Base-by-base conservation (phyloP, 2,329 filamentous ascomycete genomes). In the Dryadomyces quercus-mongolicae region DNA sequence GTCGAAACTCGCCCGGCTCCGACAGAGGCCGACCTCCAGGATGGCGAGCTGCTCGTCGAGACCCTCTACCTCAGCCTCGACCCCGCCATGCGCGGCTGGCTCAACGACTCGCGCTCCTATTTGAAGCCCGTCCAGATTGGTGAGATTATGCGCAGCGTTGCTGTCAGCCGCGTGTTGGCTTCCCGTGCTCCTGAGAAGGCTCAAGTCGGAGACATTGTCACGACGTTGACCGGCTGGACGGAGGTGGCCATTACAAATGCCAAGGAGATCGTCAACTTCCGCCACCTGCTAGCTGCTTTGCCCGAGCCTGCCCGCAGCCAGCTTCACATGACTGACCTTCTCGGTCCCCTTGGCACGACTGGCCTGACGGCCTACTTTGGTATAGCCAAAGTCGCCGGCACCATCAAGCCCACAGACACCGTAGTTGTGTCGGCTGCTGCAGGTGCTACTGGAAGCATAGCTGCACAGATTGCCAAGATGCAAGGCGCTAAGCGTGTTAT, bases 311-410 rank as follows among this genome's bases (percentile, higher is more conserved):
- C 52, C 25, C 50, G 49, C 49, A 16, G 16, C 47, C 20, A 34
- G 36, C 54, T 65, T 9, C 80, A 46, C 45, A 20, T 48, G 13
- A 55, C 77, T 1, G 80, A 83, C 64, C 70, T 75, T 3, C 66
- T 80, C 55, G 73, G 74, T 20, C 71, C 75, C 22, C 66, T 74
- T 20, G 82, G 82, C 5, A 71, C 76, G 67, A 83, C 82, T 0
- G 82, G 80, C 0, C 60, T 85, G 54, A 86, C 82, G 0, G 82
- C 82, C 0, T 85, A 85, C 64, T 84, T 84, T 60, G 82, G 82
- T 2, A 73, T 85, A 60, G 66, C 78, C 52, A 78, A 85, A 45
- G 72, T 86, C 10, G 84, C 60, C 48, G 52, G 53, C n/a, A 54
- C 49, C 47, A 55, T 61, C 59, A 79, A 77, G 61, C 68, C 73